Conservation (phyloP, 2,329 filamentous ascomycete species). For the Penicillium aurantiogriseum region DNA sequence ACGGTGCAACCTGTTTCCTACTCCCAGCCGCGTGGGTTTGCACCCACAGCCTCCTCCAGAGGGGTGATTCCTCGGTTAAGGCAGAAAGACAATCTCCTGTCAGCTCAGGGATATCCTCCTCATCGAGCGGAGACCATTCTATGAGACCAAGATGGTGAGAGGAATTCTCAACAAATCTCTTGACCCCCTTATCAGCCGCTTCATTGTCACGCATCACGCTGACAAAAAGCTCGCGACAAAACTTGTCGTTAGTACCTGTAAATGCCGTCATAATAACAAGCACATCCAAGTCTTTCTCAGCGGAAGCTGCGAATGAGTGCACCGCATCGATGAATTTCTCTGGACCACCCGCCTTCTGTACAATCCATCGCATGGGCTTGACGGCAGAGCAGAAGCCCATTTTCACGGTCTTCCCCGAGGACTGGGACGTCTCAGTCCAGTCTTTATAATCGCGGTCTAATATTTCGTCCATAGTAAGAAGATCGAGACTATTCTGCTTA, state of each 20-base stretch:
- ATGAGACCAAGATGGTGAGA: conserved; percentile 46
- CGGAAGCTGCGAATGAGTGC: conserved; percentile 46
- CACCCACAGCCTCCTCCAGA: conserved; percentile 54
- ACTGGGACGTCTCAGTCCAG: conserved; percentile 49
- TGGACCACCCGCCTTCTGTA: conserved; percentile 45
- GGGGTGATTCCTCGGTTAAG: conserved; percentile 20
- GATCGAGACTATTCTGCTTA: conserved; percentile 55
- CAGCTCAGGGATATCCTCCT: conserved; percentile 19
- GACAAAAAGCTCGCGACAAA: conserved; percentile 55
- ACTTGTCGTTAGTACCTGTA: conserved; percentile 41
- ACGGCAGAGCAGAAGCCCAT: conserved; percentile 62
- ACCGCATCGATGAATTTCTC: conserved; percentile 44
- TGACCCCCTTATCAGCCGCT: conserved; percentile 41
- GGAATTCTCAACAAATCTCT: conserved; percentile 45
- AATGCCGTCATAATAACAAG: conserved; percentile 62
- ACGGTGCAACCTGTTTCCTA: conserved; percentile 62
- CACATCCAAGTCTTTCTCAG: conserved; percentile 49
- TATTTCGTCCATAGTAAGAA: conserved; percentile 55
- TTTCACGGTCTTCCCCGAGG: conserved; percentile 37
- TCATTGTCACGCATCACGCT: conserved; percentile 42
- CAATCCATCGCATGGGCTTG: conserved; percentile 54
- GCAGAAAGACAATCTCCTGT: conserved; percentile 17
- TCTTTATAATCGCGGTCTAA: conserved; percentile 64
- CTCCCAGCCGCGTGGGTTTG: conserved; percentile 59
- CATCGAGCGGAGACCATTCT: conserved; percentile 32